Evolutionary conservation across 148 eudicot species (phyloP), one percentile per base, ranked within the genome.

Genomic region (Rhododendron simsii): DNA sequence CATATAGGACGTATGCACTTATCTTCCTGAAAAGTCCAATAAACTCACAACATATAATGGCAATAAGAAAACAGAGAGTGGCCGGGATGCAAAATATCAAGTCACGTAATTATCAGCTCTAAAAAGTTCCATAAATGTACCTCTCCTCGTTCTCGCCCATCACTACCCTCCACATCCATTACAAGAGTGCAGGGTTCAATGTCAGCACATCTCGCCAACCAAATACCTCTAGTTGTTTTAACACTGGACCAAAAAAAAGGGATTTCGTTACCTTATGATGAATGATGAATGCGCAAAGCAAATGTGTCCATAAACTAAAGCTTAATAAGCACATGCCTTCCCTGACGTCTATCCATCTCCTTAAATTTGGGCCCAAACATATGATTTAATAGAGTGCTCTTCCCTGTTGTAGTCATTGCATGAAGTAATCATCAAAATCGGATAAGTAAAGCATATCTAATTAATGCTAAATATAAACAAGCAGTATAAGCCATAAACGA

Each of bases 101-200:
- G 20, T 57, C 63, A 57, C n/a, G 21, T 18, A 57, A 57, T 57
- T 57, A 57, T 55, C 61, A 55, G 44, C 44, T 3, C 18, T 7
- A 2, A 12, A 81, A 30, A 7, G 59, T 48, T 82, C 35, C 20
- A 20, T 59, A 80, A 80, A 33, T 3, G 83, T 55, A 94, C 99
- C 98, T 96, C 7, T 39, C 41, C 99, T 85, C 99, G 92, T 91
- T 96, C 98, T 94, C 99, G 92, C 84, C 99, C 99, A 90, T 96
- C 99, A 69, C 96, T 94, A 81, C 99, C 99, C 94, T 96, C 99
- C 91, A 95, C 88, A 93, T 96, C 99, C 99, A 96, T 96, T 23
- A 96, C 98, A 91, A 96, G 90, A 45, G 98, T 96, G 85, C 93
- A 90, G 83, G 99, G 99, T 87, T 96, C 98, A 89, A 96, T 93